Percentiles rank a stretch among this genome's conserved stretches.
Evolutionary conservation across 352 stramenopile species (phyloP).

Genomic region (Pythium guiyangense): DNA sequence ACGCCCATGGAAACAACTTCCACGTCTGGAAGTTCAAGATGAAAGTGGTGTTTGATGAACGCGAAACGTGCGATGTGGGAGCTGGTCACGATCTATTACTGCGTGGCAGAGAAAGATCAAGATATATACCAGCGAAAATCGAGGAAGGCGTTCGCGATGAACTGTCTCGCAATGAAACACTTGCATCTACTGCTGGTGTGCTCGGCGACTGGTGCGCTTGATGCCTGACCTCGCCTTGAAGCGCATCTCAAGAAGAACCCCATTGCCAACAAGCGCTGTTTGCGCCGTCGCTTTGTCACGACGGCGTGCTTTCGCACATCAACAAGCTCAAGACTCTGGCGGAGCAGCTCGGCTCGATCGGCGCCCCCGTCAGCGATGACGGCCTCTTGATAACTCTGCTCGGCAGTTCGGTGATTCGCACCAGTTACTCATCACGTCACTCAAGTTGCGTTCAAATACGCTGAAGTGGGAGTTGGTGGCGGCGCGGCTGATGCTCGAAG

Average conservation of each 20-base stretch:
- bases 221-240: slow-evolving; percentile 19
- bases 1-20: slow-evolving; percentile 21
- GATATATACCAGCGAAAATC: slow-evolving; percentile 4
- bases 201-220: slow-evolving; percentile 9
- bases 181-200: slow-evolving; percentile 16
- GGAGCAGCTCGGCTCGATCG: slow-evolving; percentile 14
- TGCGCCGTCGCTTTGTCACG: too few species aligned
- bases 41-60: slow-evolving; percentile 21
- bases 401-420: slow-evolving; percentile 18
- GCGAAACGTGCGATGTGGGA: slow-evolving; percentile 19
- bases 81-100: slow-evolving; percentile 15
- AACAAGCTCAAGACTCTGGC: too few species aligned
- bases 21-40: slow-evolving; percentile 25
- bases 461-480: slow-evolving; percentile 15
- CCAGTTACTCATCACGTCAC: slow-evolving; percentile 24
- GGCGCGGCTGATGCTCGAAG: not conserved
- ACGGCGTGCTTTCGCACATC: too few species aligned
- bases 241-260: slow-evolving; percentile 19
- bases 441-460: slow-evolving; percentile 12
- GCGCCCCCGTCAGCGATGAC: slow-evolving; percentile 13
- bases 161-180: too few species aligned
- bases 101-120: slow-evolving; percentile 4
- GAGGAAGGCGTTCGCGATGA: slow-evolving; percentile 13
- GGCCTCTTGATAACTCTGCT: slow-evolving; percentile 16
- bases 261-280: slow-evolving; percentile 20